Conservation (phyloP, 164 flowering plant genomes). For the Chimonanthus praecox region DNA sequence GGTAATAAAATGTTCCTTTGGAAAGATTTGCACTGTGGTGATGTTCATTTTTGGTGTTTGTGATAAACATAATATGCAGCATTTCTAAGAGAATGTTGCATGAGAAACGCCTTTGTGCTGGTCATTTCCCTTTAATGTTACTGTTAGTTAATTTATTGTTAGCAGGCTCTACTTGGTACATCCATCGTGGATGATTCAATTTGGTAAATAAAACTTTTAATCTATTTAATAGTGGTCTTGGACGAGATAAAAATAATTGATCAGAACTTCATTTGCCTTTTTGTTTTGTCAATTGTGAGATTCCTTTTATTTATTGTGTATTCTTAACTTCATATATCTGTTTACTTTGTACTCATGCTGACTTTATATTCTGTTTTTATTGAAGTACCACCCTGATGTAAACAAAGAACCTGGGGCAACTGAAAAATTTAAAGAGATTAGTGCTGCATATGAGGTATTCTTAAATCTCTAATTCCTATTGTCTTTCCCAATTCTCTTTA, state of each 20-base stretch:
- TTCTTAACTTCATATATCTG: background rate
- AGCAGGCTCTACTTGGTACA: background rate
- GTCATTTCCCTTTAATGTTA: background rate
- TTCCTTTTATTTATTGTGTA: background rate
- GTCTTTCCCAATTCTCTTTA: background rate
- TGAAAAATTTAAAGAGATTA: slow-evolving; percentile 94
- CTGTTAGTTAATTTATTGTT: no score
- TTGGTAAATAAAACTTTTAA: background rate
- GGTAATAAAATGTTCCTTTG: no score
- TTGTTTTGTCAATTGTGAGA: background rate
- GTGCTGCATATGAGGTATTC: slow-evolving; percentile 92
- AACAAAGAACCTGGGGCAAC: slow-evolving; percentile 98
- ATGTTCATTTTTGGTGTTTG: no score
- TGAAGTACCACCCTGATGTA: slow-evolving; percentile 93
- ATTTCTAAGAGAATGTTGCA: background rate
- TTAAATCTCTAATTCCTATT: background rate
- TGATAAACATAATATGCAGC: background rate
- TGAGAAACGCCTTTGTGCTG: background rate
- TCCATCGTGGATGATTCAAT: background rate
- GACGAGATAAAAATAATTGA: background rate
- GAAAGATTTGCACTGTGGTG: no score
- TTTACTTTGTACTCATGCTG: slow-evolving; percentile 1
- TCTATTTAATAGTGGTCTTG: no score
- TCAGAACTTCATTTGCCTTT: background rate
- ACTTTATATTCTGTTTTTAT: slow-evolving; percentile 2